Evolutionary conservation across 2,329 filamentous ascomycete species (phyloP).

Genomic region (Ophiostoma triangulosporum): DNA sequence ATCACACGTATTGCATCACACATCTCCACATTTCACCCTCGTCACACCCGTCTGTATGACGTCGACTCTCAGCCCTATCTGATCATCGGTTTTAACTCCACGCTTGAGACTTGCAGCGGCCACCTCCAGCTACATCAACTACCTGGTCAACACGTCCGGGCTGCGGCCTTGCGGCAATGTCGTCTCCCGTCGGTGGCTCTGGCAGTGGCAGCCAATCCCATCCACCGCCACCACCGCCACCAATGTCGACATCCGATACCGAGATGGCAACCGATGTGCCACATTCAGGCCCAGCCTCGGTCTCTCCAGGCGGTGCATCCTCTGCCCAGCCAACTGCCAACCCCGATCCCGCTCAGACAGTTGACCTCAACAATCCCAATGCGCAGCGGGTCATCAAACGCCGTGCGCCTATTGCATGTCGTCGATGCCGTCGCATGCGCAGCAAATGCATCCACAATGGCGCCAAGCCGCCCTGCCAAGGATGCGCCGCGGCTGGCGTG

Average conservation of each 20-base stretch:
- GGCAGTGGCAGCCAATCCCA: neutral
- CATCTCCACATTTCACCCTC: neutral
- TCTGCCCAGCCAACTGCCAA: neutral
- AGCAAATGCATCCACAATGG: constrained; percentile 16
- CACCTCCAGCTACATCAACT: neutral
- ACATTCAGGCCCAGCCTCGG: neutral
- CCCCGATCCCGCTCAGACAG: neutral
- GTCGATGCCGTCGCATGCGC: constrained; percentile 16
- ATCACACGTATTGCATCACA: neutral
- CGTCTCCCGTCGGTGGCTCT: neutral
- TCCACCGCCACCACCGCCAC: neutral
- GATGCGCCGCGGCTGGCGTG: constrained; percentile 37
- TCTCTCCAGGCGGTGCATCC: neutral
- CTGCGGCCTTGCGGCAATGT: neutral
- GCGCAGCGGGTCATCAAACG: constrained; percentile 13
- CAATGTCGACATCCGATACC: neutral
- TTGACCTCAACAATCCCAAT: neutral
- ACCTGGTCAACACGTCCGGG: neutral
- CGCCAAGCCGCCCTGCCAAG: constrained; percentile 26
- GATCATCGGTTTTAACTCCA: neutral
- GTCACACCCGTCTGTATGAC: neutral
- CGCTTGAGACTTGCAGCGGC: neutral
- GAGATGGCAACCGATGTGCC: neutral
- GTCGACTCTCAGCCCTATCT: neutral
- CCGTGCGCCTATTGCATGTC: constrained; percentile 15